phyloP scores from a whole-genome alignment of 768 basidiomycete genomes.

The Mycena galopus region DNA sequence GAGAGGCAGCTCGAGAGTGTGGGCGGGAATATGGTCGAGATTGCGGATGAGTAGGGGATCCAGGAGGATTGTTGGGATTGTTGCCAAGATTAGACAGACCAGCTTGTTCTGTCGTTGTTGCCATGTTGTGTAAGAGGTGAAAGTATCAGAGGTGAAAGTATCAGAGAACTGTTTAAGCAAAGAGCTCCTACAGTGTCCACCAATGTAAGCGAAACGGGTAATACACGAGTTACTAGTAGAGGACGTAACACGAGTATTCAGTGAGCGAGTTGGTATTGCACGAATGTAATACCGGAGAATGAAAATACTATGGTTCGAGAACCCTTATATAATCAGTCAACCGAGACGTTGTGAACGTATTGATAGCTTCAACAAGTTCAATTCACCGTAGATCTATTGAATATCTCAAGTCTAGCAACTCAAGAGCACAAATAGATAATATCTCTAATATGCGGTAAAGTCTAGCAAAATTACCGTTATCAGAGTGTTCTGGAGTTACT shows the following conservation, averaged over 20 bases:
- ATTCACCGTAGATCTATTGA: not conserved
- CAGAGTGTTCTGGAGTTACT: not conserved
- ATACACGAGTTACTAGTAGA: not conserved
- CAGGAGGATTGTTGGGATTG: slow-evolving; percentile 6
- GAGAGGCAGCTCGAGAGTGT: no score
- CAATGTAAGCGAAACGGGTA: not conserved
- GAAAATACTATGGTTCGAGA: not conserved
- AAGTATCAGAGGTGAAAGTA: no score
- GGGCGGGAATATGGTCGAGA: not conserved
- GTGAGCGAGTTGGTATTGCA: not conserved
- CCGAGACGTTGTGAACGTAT: not conserved
- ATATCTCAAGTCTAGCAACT: slow-evolving; percentile 5
- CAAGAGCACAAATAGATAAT: not conserved
- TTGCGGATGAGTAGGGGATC: not conserved
- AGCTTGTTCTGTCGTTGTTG: no score
- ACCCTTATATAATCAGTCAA: not conserved
- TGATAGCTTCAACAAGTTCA: not conserved
- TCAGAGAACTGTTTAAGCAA: no score
- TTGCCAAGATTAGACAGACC: not conserved
- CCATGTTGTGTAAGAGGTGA: no score
- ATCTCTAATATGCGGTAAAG: not conserved
- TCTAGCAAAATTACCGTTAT: not conserved
- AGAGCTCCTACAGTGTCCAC: no score
- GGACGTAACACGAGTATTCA: not conserved
- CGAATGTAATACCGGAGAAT: not conserved